Evolutionary conservation across 2,329 filamentous ascomycete species (phyloP).

Genomic region (Zasmidium angulare): DNA sequence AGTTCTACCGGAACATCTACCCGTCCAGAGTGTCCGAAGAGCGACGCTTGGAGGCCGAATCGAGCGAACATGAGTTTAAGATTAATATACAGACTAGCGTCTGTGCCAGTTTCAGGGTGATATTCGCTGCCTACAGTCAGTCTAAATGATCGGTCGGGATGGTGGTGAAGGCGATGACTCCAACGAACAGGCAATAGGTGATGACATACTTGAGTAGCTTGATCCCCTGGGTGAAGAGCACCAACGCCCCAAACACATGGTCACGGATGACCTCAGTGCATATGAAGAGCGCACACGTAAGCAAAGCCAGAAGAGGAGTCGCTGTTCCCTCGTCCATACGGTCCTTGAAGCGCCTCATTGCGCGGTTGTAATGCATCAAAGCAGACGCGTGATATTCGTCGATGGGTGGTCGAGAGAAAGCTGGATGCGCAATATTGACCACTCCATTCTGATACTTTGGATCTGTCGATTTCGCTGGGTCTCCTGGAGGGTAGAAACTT

Average conservation of each 20-base stretch:
- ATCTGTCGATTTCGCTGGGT: neutral
- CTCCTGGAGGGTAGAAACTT: constrained; percentile 7
- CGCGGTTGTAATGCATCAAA: constrained; percentile 27
- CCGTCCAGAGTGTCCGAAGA: constrained; percentile 11
- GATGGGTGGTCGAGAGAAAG: constrained; percentile 3
- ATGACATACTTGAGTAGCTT: constrained; percentile 16
- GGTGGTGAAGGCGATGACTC: too few relatives aligned
- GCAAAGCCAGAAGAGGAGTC: constrained; percentile 21
- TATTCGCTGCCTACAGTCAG: neutral
- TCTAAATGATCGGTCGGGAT: neutral
- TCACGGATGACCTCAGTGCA: constrained; percentile 30
- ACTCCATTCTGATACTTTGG: neutral
- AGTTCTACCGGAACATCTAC: neutral
- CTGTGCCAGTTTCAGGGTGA: neutral
- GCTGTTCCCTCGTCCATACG: constrained; percentile 13
- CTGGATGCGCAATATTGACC: constrained; percentile 3
- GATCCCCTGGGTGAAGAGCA: constrained; percentile 23
- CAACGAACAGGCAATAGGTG: too few relatives aligned
- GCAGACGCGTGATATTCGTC: constrained; percentile 18
- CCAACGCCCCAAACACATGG: constrained; percentile 22
- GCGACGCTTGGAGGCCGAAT: constrained; percentile 18
- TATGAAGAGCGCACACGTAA: constrained; percentile 30
- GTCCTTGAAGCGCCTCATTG: constrained; percentile 19
- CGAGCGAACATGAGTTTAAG: constrained; percentile 21
- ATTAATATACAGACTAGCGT: constrained; percentile 4